Base-by-base conservation (phyloP, 2,329 filamentous ascomycete species). In the Cytospora paraplurivora region DNA sequence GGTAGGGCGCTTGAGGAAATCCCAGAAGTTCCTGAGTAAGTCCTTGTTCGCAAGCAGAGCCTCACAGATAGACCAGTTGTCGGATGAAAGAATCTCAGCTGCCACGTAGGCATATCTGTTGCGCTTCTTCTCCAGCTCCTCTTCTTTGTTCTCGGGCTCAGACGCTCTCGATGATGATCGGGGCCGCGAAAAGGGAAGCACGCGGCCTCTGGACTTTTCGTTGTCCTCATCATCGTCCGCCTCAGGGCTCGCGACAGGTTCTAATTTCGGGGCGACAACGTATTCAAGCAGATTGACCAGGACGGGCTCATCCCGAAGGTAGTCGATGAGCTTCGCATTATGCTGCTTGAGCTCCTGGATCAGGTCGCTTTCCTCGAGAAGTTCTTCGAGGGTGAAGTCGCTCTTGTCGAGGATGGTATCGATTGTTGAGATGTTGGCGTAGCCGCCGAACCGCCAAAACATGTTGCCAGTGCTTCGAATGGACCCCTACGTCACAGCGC, bases 371-470 rank as follows among this genome's bases (percentile, higher is more conserved):
- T 99, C 95, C 76, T 98, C 93, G 67, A 99, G 87, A 65, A 99
- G 84, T 75, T 98, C 94, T 78, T 99, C 95, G 69, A 98, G 89
- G 59, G 91, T 93, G 75, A 97, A 93, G 78, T 97, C 91, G 71
- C 96, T 88, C 78, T 97, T 97, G 76, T 99, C 95, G 76, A 99
- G 92, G 73, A 99, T 91, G 71, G 89, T 93, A 79, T 98, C 95
- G 78, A 99, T 92, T 74, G 93, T 90, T 72, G 94, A 97, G 79
- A 97, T 90, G 84, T 92, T 96, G 83, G 93, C 92, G 85, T 98
- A 98, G 75, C 93, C 93, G 85, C 95, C 94, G 85, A 98, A 99
- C 80, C 94, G 90, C 95, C 95, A 99, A 80, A 99, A 99, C 95
- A 99, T 99, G 82, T 78, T 94, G 88, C 74, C 75, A 57, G 64